phyloP scores from a whole-genome alignment of 345 rosid genomes.

The Noccaea bulbosa region DNA sequence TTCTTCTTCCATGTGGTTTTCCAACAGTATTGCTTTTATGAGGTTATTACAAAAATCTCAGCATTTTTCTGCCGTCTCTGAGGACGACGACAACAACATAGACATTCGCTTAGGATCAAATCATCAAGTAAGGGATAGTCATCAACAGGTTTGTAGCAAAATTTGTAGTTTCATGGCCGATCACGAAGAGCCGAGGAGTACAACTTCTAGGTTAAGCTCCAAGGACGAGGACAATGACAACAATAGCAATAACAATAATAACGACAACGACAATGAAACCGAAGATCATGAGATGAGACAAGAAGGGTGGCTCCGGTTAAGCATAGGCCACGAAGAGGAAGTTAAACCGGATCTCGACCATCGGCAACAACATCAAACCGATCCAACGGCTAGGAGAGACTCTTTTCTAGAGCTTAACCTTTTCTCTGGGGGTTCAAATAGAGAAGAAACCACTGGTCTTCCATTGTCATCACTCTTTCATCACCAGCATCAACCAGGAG shows the following conservation, averaged over 20 bases:
- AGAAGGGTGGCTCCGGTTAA: constrained; percentile 80
- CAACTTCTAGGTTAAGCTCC: constrained; percentile 66
- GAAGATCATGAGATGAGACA: constrained; percentile 43
- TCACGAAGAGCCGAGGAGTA: constrained; percentile 74
- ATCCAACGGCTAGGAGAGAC: constrained; percentile 37
- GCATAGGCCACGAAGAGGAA: constrained; percentile 57
- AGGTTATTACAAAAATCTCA: constrained; percentile 58
- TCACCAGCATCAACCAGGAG: constrained; percentile 48
- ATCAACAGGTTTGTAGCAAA: constrained; percentile 39
- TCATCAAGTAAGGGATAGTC: constrained; percentile 33
- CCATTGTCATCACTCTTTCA: constrained; percentile 45
- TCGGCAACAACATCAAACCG: constrained; percentile 42
- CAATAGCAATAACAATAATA: constrained; percentile 8
- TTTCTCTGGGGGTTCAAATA: constrained; percentile 41
- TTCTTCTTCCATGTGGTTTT: constrained; percentile 48
- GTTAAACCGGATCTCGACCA: constrained; percentile 40
- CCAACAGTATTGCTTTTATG: constrained; percentile 50
- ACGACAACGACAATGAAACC: constrained; percentile 1
- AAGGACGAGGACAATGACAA: constrained; percentile 48
- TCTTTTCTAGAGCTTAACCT: constrained; percentile 49
- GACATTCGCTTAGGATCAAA: constrained; percentile 61
- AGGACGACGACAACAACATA: constrained; percentile 25
- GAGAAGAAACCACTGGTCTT: constrained; percentile 47
- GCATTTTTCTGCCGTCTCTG: constrained; percentile 43
- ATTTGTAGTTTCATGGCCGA: constrained; percentile 67